These are phyloP conservation scores for Saturnispora serradocipensis DNA, from an alignment of 805 yeast genomes.

Conservation along the genomic window DNA sequence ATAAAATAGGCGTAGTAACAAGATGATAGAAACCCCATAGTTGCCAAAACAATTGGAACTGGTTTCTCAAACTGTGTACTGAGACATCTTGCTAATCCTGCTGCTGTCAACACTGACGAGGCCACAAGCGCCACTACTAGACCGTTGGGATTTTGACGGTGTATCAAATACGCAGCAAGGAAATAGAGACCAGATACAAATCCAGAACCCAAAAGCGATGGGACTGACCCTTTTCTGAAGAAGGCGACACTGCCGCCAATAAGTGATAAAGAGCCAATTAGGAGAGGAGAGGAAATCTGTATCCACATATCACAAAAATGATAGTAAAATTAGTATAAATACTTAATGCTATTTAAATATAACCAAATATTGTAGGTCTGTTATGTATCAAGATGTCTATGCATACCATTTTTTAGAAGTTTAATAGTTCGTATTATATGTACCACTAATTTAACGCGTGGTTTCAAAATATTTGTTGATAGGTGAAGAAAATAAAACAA, in stretches of 20 bases:
- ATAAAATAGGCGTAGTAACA: slow-evolving; percentile 49
- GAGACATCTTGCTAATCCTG: slow-evolving; percentile 57
- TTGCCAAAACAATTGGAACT: slow-evolving; percentile 58
- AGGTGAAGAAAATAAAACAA: background rate
- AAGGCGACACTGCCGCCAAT: slow-evolving; percentile 28
- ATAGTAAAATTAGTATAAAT: background rate
- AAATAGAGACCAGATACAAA: slow-evolving; percentile 52
- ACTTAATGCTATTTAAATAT: background rate
- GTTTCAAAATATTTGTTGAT: background rate
- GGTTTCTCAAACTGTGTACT: slow-evolving; percentile 55
- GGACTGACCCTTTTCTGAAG: slow-evolving; percentile 57
- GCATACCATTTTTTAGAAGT: background rate
- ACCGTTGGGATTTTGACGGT: slow-evolving; percentile 69
- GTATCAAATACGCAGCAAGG: slow-evolving; percentile 65
- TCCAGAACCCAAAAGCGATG: slow-evolving; percentile 73
- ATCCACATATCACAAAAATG: background rate
- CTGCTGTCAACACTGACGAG: slow-evolving; percentile 54
- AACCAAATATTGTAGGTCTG: background rate
- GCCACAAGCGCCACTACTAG: slow-evolving; percentile 71
- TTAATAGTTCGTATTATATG: background rate
- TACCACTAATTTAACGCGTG: background rate
- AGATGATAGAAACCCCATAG: slow-evolving; percentile 54
- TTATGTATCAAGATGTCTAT: background rate
- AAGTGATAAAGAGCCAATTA: slow-evolving; percentile 18
- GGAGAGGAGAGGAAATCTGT: slow-evolving; percentile 5